Conservation (phyloP, 495 filamentous ascomycete genomes). For the Podospora pseudocomata region DNA sequence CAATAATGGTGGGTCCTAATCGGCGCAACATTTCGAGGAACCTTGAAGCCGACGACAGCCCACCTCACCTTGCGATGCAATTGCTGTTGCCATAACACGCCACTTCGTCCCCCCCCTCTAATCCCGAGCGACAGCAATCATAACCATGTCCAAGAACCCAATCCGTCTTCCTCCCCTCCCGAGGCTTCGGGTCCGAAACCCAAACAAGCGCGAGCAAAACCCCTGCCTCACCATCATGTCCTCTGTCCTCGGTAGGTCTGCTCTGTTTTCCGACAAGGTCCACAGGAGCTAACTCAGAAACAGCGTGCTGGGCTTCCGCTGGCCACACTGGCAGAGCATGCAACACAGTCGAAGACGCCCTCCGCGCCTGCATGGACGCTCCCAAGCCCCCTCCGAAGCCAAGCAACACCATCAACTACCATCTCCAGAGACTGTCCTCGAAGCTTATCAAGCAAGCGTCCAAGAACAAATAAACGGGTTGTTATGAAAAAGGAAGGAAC, state of each 20-base stretch:
- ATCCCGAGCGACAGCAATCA: neutral
- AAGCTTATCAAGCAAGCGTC: constrained; percentile 63
- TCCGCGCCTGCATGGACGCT: constrained; percentile 91
- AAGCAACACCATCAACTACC: constrained; percentile 93
- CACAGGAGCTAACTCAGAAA: constrained; percentile 9
- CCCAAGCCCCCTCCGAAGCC: constrained; percentile 62
- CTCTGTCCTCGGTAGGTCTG: constrained; percentile 74
- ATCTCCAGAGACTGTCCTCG: constrained; percentile 80
- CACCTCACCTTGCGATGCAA: constrained; percentile 19
- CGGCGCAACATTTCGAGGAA: neutral
- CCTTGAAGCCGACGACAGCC: constrained; percentile 9
- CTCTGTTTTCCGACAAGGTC: neutral
- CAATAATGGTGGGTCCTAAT: neutral
- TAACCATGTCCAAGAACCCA: constrained; percentile 41
- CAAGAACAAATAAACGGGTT: constrained; percentile 56
- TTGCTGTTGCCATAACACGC: constrained; percentile 11
- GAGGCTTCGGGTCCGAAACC: constrained; percentile 75
- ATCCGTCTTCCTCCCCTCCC: constrained; percentile 85
- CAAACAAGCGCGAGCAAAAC: constrained; percentile 70
- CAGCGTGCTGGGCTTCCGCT: constrained; percentile 93
- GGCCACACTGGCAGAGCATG: constrained; percentile 74
- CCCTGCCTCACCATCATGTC: constrained; percentile 83
- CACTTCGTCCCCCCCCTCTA: neutral
- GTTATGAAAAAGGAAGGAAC: neutral
- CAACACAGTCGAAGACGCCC: constrained; percentile 69